phyloP scores from a whole-genome alignment of 768 basidiomycete species.

The Mycena metata region DNA sequence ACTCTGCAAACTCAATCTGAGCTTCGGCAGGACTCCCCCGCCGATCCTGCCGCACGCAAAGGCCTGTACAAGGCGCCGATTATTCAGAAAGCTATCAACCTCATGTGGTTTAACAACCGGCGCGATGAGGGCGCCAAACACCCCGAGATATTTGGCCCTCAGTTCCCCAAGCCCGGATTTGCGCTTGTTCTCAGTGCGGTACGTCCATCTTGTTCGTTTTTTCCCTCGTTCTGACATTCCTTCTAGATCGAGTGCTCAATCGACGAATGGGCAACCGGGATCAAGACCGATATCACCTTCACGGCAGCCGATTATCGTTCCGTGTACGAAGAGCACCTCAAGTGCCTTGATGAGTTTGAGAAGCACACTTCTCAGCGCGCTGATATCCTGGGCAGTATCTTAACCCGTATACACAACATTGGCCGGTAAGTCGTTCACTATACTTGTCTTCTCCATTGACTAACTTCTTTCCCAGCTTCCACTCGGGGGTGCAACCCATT shows the following conservation, averaged over 20 bases:
- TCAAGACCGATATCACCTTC: constrained; percentile 30
- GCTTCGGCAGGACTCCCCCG: too few species aligned
- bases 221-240: neutral
- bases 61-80: constrained; percentile 45
- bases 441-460: neutral
- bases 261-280: constrained; percentile 19
- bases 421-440: constrained; percentile 25
- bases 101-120: constrained; percentile 45
- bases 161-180: constrained; percentile 26
- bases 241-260: neutral
- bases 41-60: too few species aligned
- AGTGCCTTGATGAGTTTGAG: constrained; percentile 29
- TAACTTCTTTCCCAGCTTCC: neutral
- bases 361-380: neutral
- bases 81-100: constrained; percentile 42
- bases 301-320: constrained; percentile 33
- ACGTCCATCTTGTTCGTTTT: neutral
- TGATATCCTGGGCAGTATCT: constrained; percentile 12
- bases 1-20: too few species aligned
- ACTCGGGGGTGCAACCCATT: constrained; percentile 18
- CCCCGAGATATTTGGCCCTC: constrained; percentile 42
- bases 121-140: constrained; percentile 44
- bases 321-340: constrained; percentile 31
- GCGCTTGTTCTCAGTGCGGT: constrained; percentile 41
- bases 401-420: constrained; percentile 20